A percentile compares a stretch with the other conserved stretches of the same genome.
phyloP scores from a whole-genome alignment of 1,284 basidiomycete species.

The Neonothopanus nambi region DNA sequence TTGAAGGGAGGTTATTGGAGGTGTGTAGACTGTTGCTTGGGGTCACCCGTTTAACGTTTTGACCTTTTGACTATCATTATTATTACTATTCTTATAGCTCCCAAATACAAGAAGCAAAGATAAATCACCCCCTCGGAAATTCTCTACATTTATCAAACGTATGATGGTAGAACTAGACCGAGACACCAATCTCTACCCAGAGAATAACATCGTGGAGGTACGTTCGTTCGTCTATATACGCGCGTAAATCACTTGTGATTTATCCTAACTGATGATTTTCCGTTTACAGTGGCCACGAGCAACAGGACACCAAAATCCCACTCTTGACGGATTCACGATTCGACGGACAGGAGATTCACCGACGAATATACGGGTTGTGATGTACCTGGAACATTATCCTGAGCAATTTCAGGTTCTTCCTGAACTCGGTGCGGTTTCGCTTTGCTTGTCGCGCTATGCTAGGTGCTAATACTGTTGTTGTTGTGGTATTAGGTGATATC shows the following conservation, averaged over 20 bases:
- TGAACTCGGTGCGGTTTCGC: constrained; percentile 61
- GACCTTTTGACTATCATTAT: background rate
- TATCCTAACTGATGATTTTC: background rate
- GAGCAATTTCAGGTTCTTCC: constrained; percentile 84
- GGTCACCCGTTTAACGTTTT: background rate
- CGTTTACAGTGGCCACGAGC: constrained; percentile 68
- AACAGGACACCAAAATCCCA: constrained; percentile 53
- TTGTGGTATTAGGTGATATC: constrained; percentile 57
- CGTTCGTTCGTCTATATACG: no score
- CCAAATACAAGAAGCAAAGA: constrained; percentile 68
- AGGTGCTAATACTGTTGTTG: background rate
- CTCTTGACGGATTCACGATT: constrained; percentile 88
- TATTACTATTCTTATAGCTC: constrained; percentile 36
- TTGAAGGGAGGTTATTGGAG: constrained; percentile 88
- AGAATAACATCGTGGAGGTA: constrained; percentile 80
- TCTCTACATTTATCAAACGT: constrained; percentile 84
- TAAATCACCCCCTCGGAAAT: constrained; percentile 70
- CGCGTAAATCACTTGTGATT: background rate
- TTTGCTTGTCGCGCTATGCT: background rate
- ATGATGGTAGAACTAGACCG: constrained; percentile 88
- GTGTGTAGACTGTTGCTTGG: constrained; percentile 43
- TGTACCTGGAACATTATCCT: constrained; percentile 86
- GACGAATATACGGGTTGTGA: constrained; percentile 76
- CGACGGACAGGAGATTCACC: constrained; percentile 80
- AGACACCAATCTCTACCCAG: constrained; percentile 80